Evolutionary conservation across 2,329 filamentous ascomycete genomes (phyloP).

Genomic region (Sarocladium brachiariae): DNA sequence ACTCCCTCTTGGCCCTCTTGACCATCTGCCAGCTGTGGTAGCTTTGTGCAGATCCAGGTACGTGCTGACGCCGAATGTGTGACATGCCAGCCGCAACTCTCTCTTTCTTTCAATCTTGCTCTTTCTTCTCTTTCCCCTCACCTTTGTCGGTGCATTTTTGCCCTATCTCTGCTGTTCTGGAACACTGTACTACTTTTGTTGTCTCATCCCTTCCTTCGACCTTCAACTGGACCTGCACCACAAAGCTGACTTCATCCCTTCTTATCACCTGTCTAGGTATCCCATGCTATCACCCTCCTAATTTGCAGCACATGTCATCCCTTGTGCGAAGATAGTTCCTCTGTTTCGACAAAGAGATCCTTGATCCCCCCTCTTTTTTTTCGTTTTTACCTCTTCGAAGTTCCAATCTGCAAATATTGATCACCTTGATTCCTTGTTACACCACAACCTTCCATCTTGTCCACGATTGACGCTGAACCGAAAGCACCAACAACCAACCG

Average conservation of each 20-base stretch:
- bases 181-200: background rate
- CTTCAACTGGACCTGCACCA: background rate
- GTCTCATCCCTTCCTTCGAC: constrained; percentile 2
- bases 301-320: background rate
- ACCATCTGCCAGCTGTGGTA: background rate
- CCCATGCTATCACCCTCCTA: constrained; percentile 3
- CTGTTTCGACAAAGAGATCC: background rate
- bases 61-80: background rate
- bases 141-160: background rate
- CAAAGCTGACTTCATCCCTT: constrained; percentile 3
- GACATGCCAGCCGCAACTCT: constrained; percentile 2
- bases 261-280: constrained; percentile 4
- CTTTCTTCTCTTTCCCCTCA: background rate
- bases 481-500: background rate
- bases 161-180: too few species aligned
- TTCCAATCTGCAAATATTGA: background rate
- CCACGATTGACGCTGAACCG: background rate
- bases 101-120: too few species aligned
- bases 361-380: background rate
- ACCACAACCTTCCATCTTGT: background rate
- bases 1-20: background rate
- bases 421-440: background rate
- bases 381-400: background rate
- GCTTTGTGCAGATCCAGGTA: constrained; percentile 5
- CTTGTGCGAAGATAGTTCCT: background rate